A percentile compares a stretch with the other conserved stretches of the same genome.
Conservation (phyloP, 2,329 filamentous ascomycete genomes). For the Aphanocladium album region DNA sequence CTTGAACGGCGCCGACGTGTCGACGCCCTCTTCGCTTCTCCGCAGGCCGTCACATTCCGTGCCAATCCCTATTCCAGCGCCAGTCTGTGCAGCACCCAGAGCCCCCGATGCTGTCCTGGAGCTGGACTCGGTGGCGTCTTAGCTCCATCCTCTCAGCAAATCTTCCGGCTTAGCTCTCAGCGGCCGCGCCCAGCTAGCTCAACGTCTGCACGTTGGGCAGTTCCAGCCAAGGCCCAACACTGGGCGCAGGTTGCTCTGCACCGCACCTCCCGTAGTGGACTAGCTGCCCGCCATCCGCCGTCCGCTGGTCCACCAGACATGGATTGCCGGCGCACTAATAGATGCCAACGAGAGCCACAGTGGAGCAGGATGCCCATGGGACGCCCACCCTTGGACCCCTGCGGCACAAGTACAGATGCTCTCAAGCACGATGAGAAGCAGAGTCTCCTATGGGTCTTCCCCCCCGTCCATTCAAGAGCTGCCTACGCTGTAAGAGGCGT, state of each 20-base stretch:
- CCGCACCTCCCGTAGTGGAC: neutral
- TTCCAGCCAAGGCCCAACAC: neutral
- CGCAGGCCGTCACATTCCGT: conserved; percentile 1
- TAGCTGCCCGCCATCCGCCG: neutral
- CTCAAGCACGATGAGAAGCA: neutral
- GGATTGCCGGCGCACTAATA: conserved; percentile 2
- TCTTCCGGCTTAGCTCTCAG: neutral
- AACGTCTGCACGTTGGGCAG: neutral
- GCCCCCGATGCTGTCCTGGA: neutral
- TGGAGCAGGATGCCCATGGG: conserved; percentile 1
- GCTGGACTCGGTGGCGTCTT: neutral
- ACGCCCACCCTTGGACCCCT: conserved; percentile 7
- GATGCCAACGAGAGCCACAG: conserved; percentile 6
- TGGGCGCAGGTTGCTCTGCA: neutral
- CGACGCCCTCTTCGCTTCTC: neutral
- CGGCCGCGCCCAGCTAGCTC: neutral
- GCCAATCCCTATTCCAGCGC: neutral
- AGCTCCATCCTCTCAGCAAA: neutral
- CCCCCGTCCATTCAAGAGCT: neutral
- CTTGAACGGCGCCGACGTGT: neutral
- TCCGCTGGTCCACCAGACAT: neutral
- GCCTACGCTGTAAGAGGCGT: neutral
- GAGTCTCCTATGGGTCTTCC: no score
- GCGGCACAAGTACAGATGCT: conserved; percentile 4
- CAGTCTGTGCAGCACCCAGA: neutral